Percentiles rank a stretch among this genome's conserved stretches.
Evolutionary conservation across 805 yeast genomes (phyloP).

Genomic region (Spathaspora sp.): DNA sequence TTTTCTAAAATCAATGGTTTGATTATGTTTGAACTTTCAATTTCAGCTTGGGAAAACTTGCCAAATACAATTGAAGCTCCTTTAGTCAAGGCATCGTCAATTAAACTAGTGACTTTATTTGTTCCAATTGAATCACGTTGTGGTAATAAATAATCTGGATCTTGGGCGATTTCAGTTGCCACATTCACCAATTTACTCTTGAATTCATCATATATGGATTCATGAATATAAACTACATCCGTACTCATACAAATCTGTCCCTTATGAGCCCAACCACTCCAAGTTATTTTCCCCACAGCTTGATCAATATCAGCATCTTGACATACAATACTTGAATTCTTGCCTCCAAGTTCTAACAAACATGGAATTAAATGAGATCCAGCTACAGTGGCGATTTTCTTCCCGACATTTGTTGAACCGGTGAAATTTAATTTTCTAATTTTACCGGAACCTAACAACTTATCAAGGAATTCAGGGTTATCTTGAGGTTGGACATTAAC

Average conservation of each 20-base stretch:
- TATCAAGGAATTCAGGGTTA: constrained; percentile 19
- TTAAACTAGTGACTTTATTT: constrained; percentile 16
- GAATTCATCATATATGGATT: constrained; percentile 27
- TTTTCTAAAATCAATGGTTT: constrained; percentile 30
- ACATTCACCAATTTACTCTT: constrained; percentile 12
- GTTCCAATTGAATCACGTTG: constrained; percentile 29
- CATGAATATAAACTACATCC: constrained; percentile 35
- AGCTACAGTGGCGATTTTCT: constrained; percentile 30
- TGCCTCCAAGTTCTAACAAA: constrained; percentile 45
- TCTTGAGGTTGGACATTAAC: constrained; percentile 26
- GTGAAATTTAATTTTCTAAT: constrained; percentile 43
- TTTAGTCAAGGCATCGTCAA: constrained; percentile 32
- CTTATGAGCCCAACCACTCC: constrained; percentile 39
- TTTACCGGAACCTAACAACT: constrained; percentile 19
- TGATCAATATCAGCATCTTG: constrained; percentile 28
- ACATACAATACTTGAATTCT: constrained; percentile 33
- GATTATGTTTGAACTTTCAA: background rate
- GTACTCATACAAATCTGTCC: constrained; percentile 50
- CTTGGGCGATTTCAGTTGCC: constrained; percentile 12
- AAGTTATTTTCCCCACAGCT: constrained; percentile 25
- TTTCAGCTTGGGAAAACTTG: constrained; percentile 1
- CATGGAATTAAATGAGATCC: constrained; percentile 37
- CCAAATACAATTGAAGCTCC: constrained; percentile 35
- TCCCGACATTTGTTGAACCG: constrained; percentile 42
- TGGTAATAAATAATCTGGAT: constrained; percentile 17